These are phyloP conservation scores for Trichoderma sp. DNA, from an alignment of 2,329 filamentous ascomycete species.

Conservation along the genomic window DNA sequence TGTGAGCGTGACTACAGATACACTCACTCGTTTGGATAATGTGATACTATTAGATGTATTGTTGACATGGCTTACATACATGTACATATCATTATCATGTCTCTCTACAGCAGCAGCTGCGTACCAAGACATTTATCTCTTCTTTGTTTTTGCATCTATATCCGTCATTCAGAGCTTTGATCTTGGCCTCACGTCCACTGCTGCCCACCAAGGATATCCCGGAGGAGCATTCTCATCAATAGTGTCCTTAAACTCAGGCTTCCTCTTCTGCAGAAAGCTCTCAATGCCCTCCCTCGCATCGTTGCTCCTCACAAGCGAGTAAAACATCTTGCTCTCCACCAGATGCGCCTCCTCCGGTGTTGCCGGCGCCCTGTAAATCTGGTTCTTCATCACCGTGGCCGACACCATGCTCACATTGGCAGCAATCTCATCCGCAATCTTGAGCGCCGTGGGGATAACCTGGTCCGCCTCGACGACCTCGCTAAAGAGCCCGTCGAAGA, in stretches of 20 bases:
- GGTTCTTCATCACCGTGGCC: constrained; percentile 67
- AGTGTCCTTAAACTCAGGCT: constrained; percentile 60
- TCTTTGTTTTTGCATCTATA: background rate
- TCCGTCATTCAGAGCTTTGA: constrained; percentile 28
- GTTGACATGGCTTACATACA: background rate
- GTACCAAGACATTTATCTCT: background rate
- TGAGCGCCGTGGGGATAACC: constrained; percentile 65
- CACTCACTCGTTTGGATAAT: background rate
- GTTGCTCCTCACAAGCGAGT: constrained; percentile 55
- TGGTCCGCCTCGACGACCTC: constrained; percentile 61
- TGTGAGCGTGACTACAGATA: background rate
- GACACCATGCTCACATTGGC: constrained; percentile 65
- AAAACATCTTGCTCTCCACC: constrained; percentile 66
- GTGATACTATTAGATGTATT: background rate
- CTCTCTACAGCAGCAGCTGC: too few species aligned
- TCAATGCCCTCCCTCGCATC: constrained; percentile 68
- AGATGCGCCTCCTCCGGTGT: constrained; percentile 70
- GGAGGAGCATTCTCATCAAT: constrained; percentile 61
- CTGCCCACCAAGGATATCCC: constrained; percentile 69
- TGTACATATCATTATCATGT: too few species aligned
- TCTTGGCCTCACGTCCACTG: constrained; percentile 39
- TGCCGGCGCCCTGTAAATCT: constrained; percentile 63
- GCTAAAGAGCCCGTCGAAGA: constrained; percentile 64
- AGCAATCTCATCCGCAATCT: constrained; percentile 66
- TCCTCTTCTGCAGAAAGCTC: constrained; percentile 70